Evolutionary conservation across 139 green algal species (phyloP), one percentile per base, ranked within the genome.

Genomic region (Marvania coccoides): DNA sequence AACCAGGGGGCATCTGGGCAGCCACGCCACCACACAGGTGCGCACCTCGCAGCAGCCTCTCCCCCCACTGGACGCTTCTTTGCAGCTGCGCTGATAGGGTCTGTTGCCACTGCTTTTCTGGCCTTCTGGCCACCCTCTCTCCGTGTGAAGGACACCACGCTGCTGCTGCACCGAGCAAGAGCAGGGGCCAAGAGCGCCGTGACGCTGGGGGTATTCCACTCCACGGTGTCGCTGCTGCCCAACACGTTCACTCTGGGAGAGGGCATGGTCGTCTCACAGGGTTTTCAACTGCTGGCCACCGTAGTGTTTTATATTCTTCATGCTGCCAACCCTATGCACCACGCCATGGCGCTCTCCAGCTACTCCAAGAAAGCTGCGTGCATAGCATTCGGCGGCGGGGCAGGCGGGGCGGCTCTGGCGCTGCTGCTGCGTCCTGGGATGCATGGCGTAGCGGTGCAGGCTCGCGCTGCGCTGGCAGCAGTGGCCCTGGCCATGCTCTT

Each of bases 191-290:
- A 6, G 6, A 19, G 6, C 14, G 46, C 46, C 46, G 6, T 55
- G 46, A 19, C 13, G 14, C 14, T 19, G 14, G 14, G 46, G 46
- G 26, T 19, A 9, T 2, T 47, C 1, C 39, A 42, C 6, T n/a
- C 26, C 23, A 10, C 47, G 24, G 34, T 72, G 42, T 9, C 4
- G 2, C 24, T 33, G 23, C 56, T 72, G 36, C 68, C 61, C 3
- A 3, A 34, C 46, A 61, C 47, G 1, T 63, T 74, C 15, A 74
- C 68, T 6, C 23, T 63, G 3, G 68, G 68, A 24, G 68, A 74
- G 26, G 61, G 58, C 6, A 5, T 74, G 31, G 42, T 74, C 19
- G 57, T 65, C 7, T 55, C 30, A 1, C 39, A 74, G 51, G 40
- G 40, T 33, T 40, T 42, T 10, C 39, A 14, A 2, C 58, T 72